phyloP scores from a whole-genome alignment of 176 grass and related monocot genomes.

The Avena sativa region DNA sequence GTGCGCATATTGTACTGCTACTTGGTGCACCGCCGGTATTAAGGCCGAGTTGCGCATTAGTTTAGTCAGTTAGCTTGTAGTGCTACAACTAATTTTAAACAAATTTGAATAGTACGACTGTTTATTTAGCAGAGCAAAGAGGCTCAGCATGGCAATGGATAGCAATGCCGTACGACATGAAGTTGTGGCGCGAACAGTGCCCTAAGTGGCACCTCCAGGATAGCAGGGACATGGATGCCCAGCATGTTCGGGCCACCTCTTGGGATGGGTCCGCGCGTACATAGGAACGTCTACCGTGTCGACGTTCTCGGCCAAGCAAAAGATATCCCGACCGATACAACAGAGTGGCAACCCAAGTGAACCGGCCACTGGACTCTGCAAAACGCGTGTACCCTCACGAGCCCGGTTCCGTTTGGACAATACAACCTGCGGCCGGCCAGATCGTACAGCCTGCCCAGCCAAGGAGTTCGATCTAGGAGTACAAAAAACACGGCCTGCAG shows the following conservation, averaged over 20 bases:
- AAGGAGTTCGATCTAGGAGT: no score
- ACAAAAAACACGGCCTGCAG: no score
- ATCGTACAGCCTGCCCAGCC: neutral
- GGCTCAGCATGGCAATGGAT: neutral
- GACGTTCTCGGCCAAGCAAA: neutral
- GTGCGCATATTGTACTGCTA: no score
- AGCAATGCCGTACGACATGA: neutral
- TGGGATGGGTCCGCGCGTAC: neutral
- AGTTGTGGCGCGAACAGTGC: neutral
- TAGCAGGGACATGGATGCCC: neutral
- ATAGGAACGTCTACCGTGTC: neutral
- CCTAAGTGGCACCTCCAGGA: neutral
- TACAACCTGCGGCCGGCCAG: neutral
- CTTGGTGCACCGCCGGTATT: neutral
- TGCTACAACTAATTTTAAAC: no score
- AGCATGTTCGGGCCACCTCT: neutral
- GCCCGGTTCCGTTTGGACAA: neutral
- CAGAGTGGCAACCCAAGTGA: neutral
- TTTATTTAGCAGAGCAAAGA: neutral
- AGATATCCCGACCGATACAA: neutral
- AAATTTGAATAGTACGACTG: no score
- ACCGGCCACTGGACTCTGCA: neutral
- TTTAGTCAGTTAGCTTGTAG: neutral
- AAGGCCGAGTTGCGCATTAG: neutral
- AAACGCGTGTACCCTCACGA: neutral